Evolutionary conservation across 345 rosid genomes (phyloP), one percentile per base, ranked within the genome.

Genomic region (Ricinus communis): DNA sequence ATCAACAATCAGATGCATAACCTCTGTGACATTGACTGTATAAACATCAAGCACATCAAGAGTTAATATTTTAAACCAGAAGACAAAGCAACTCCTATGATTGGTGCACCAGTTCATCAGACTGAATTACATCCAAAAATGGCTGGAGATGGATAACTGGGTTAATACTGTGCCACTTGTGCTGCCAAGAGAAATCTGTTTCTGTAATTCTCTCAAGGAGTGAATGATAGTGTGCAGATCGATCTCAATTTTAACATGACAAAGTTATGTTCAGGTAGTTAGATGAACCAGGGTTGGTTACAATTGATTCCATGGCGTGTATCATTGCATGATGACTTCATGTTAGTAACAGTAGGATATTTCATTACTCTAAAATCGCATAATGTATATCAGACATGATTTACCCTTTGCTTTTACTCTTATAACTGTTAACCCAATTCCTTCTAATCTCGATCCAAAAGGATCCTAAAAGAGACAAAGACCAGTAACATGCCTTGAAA

Each of bases 51-150:
- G 72, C 65, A 85, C 78, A 38, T 90, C 90, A 74, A 90, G 87
- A 5, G 86, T 81, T 65, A 90, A 81, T 67, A 90, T 86, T 81
- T 88, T 90, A 76, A 85, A 84, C n/a, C 88, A 11, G 93, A 86
- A 0, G 96, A 85, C 79, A 90, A 81, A 45, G 96, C 96, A 81
- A 88, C 88, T 19, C 96, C 91, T 15, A 91, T 90, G 36, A 90
- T 90, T 14, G 90, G 91, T 30, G 93, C 93, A 68, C 96, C 88
- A 57, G 93, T 90, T 90, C 96, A 69, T 86, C 91, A 0, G 96
- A 90, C 2, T 65, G 79, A 68, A 90, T 85, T 41, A 90, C 91
- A 77, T 90, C 90, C 82, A 90, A 73, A 82, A 90, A 90, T 0
- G 96, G 93, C 68, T 80, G 93, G 59, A 90, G 83, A 63, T 86